Conservation (phyloP, 2,329 filamentous ascomycete genomes). For the Paramyrothecium roridum region DNA sequence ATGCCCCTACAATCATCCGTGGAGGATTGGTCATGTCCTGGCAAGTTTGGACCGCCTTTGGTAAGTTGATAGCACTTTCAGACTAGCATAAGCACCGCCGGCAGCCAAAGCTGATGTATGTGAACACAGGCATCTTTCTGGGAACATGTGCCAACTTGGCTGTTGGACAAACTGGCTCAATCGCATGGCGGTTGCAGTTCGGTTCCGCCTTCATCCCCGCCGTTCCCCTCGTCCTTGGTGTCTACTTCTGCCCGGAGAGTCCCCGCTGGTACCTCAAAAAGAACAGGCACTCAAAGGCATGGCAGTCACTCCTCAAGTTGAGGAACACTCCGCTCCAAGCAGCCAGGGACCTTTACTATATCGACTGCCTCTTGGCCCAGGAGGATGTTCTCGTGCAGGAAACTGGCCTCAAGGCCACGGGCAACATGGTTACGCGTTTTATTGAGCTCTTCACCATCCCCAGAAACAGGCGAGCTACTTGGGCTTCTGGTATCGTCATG, state of each 20-base stretch:
- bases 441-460: constrained; percentile 56
- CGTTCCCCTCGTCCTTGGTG: constrained; percentile 52
- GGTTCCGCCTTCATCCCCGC: constrained; percentile 65
- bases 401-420: constrained; percentile 30
- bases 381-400: constrained; percentile 22
- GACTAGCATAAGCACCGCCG: too few species aligned
- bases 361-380: constrained; percentile 37
- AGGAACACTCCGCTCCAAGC: constrained; percentile 59
- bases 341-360: constrained; percentile 61
- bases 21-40: constrained; percentile 53
- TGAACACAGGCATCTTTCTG: constrained; percentile 54
- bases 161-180: constrained; percentile 54
- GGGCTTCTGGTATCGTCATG: constrained; percentile 68
- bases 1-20: constrained; percentile 47
- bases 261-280: constrained; percentile 67
- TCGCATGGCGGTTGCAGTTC: constrained; percentile 62
- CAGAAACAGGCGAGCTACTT: constrained; percentile 57
- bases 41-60: constrained; percentile 54
- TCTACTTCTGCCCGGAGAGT: constrained; percentile 63
- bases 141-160: constrained; percentile 64
- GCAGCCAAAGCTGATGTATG: not conserved
- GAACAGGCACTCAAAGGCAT: constrained; percentile 50
- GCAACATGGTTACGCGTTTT: constrained; percentile 47
- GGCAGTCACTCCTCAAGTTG: constrained; percentile 51
- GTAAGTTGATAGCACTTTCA: constrained; percentile 11